A percentile compares a stretch with the other conserved stretches of the same genome.
Conservation (phyloP, 1,139 yeast species). For the Candida frijolesensis region DNA sequence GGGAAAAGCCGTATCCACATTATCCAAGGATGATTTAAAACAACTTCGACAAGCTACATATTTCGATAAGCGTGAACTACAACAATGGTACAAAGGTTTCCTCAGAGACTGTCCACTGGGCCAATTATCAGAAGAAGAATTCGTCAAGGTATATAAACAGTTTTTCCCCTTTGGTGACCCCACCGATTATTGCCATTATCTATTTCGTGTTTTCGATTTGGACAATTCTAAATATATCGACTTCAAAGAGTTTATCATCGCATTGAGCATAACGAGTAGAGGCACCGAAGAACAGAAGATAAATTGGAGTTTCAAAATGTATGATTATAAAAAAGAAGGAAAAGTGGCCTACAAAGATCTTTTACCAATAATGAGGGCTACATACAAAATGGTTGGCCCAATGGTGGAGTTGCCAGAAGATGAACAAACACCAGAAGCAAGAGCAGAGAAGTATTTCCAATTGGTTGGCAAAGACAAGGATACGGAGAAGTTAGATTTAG, state of each 20-base stretch:
- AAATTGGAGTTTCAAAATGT: constrained; percentile 83
- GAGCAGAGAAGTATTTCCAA: constrained; percentile 80
- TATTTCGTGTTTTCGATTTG: constrained; percentile 86
- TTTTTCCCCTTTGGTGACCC: constrained; percentile 99
- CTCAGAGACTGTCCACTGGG: constrained; percentile 93
- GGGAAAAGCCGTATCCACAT: constrained; percentile 95
- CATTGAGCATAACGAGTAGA: constrained; percentile 83
- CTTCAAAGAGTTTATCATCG: constrained; percentile 89
- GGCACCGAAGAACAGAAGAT: constrained; percentile 88
- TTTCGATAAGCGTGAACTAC: constrained; percentile 90
- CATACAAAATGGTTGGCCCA: constrained; percentile 93
- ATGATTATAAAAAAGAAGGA: constrained; percentile 82
- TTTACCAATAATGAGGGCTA: constrained; percentile 76
- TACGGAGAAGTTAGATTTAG: constrained; percentile 63
- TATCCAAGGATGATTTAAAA: constrained; percentile 87
- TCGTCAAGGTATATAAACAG: constrained; percentile 89
- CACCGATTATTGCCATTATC: constrained; percentile 82
- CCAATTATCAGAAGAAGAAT: constrained; percentile 82
- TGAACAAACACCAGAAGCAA: constrained; percentile 86
- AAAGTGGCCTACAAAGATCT: constrained; percentile 74
- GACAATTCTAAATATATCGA: constrained; percentile 83
- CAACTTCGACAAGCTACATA: constrained; percentile 84
- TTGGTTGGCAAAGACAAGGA: constrained; percentile 71
- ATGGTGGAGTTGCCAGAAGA: constrained; percentile 93
- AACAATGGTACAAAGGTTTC: constrained; percentile 98